Conservation (phyloP, 1,139 yeast genomes). For the Kurtzmaniella quercitrusa region DNA sequence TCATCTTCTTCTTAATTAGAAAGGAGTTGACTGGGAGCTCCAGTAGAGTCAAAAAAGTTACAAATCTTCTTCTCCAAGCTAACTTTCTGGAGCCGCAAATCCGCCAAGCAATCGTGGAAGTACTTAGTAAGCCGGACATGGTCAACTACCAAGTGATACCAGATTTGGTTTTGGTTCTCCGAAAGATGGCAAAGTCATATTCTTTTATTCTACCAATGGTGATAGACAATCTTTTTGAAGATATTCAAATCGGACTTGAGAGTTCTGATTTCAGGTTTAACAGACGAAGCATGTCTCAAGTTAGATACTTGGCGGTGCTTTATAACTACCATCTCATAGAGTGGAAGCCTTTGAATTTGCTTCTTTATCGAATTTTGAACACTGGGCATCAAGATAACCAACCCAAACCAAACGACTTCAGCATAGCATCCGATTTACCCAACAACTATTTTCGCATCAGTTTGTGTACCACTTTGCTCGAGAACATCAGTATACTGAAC, state of each 20-base stretch:
- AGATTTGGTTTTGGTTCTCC: constrained; percentile 33
- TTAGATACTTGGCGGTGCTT: constrained; percentile 57
- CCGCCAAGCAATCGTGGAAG: constrained; percentile 36
- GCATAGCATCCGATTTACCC: constrained; percentile 52
- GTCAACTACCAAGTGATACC: constrained; percentile 55
- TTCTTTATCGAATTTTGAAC: constrained; percentile 57
- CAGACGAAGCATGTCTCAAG: constrained; percentile 59
- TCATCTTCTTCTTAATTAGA: constrained; percentile 46
- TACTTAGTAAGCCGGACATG: constrained; percentile 60
- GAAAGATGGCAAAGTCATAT: constrained; percentile 19
- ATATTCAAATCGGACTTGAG: constrained; percentile 63
- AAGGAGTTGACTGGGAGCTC: constrained; percentile 41
- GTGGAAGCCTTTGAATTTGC: constrained; percentile 44
- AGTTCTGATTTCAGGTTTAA: constrained; percentile 55
- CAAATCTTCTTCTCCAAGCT: constrained; percentile 39
- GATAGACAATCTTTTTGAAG: constrained; percentile 66
- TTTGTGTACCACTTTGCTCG: constrained; percentile 35
- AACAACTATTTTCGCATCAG: constrained; percentile 72
- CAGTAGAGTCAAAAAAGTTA: constrained; percentile 28
- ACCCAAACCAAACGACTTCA: constrained; percentile 45
- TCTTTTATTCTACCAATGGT: constrained; percentile 17
- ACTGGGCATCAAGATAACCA: constrained; percentile 65
- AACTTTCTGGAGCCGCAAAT: constrained; percentile 45
- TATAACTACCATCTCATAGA: constrained; percentile 47
- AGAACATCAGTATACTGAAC: constrained; percentile 2